A percentile compares a stretch with the other conserved stretches of the same genome.
Conservation (phyloP, 2,329 filamentous ascomycete species). For the Trichophyton benhamiae region DNA sequence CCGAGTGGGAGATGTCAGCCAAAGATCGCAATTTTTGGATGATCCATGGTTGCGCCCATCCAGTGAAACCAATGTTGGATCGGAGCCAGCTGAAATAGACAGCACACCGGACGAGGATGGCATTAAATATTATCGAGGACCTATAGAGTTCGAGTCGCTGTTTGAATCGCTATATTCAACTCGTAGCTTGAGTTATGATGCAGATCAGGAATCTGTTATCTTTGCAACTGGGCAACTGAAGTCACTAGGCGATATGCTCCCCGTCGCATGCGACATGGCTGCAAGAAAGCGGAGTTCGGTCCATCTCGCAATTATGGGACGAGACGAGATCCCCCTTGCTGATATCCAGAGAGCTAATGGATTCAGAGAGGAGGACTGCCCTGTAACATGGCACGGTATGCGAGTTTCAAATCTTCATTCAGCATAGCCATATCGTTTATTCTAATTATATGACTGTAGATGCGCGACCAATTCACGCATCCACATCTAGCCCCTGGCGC, state of each 20-base stretch:
- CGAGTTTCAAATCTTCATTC: slow-evolving; percentile 25
- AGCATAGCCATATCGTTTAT: not conserved
- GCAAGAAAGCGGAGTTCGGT: slow-evolving; percentile 56
- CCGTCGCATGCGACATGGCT: slow-evolving; percentile 80
- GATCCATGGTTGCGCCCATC: not conserved
- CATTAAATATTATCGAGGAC: slow-evolving; percentile 51
- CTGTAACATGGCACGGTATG: slow-evolving; percentile 48
- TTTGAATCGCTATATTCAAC: slow-evolving; percentile 51
- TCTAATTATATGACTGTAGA: slow-evolving; percentile 30
- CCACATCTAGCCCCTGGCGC: slow-evolving; percentile 56
- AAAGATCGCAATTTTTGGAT: not conserved
- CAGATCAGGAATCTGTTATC: slow-evolving; percentile 56
- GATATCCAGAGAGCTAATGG: slow-evolving; percentile 67
- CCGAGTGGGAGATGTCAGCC: slow-evolving; percentile 4
- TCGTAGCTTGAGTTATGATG: slow-evolving; percentile 40
- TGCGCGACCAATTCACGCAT: slow-evolving; percentile 62
- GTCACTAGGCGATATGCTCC: slow-evolving; percentile 60
- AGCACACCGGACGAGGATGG: slow-evolving; percentile 8
- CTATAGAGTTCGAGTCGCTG: slow-evolving; percentile 56
- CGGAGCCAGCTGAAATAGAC: not conserved
- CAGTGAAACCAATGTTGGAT: not conserved
- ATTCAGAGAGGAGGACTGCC: slow-evolving; percentile 54
- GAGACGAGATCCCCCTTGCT: slow-evolving; percentile 55
- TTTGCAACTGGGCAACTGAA: slow-evolving; percentile 65
- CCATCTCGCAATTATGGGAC: slow-evolving; percentile 68